phyloP scores from a whole-genome alignment of 140 eudicot genomes.

The Flaveria floridana region DNA sequence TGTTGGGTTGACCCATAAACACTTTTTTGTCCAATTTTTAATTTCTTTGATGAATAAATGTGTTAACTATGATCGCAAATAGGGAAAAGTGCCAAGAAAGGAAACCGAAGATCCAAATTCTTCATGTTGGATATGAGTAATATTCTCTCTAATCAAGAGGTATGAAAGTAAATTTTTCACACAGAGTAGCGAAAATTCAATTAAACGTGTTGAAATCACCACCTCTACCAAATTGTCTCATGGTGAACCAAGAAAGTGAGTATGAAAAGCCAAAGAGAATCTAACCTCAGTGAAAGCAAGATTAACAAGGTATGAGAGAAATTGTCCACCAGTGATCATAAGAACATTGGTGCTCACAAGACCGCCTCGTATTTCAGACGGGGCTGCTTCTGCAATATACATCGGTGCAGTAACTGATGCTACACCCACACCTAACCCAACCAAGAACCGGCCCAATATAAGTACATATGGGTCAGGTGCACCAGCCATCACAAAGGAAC shows the following conservation, averaged over 20 bases:
- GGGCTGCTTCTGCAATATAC: conserved; percentile 97
- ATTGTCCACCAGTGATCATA: conserved; percentile 96
- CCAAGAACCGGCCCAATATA: conserved; percentile 72
- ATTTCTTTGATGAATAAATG: not conserved
- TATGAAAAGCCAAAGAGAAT: conserved; percentile 20
- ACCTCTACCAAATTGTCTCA: not conserved
- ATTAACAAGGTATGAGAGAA: conserved; percentile 87
- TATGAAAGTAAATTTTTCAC: not conserved
- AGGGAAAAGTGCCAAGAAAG: not conserved
- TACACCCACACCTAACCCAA: conserved; percentile 91
- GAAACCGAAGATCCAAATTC: not conserved
- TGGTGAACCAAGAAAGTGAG: not conserved
- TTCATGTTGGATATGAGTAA: not conserved
- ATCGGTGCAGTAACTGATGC: conserved; percentile 98
- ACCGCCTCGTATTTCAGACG: conserved; percentile 92
- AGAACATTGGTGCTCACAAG: conserved; percentile 95
- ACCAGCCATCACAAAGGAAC: conserved; percentile 82
- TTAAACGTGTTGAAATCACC: not conserved
- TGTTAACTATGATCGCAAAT: not conserved
- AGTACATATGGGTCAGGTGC: conserved; percentile 90
- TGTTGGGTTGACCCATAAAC: not conserved
- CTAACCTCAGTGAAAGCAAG: conserved; percentile 97
- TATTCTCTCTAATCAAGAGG: not conserved
- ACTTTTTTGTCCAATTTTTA: not conserved
- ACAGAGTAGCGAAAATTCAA: not conserved